Conservation (phyloP, 1,284 basidiomycete species). For the Xanthoconium separans region DNA sequence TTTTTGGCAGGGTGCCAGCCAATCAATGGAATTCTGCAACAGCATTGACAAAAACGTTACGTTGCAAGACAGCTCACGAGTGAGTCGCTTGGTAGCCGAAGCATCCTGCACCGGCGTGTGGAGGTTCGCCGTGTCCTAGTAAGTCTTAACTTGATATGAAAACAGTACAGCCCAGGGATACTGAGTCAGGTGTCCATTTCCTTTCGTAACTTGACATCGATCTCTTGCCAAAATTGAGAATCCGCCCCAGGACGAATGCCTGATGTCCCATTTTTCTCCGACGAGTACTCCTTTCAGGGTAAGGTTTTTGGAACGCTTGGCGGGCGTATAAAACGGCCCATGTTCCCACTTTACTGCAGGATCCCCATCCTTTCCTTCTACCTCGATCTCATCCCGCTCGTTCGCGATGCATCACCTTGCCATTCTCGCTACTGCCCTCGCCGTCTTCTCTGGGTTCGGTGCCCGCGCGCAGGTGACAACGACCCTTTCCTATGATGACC, state of each 20-base stretch:
- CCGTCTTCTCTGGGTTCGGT: not conserved
- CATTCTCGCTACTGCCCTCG: conserved; percentile 9
- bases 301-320: not conserved
- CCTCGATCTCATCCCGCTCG: not conserved
- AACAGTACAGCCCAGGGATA: no score
- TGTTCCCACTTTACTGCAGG: not conserved
- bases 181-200: not conserved
- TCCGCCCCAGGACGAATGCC: not conserved
- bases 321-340: conserved; percentile 20
- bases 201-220: not conserved
- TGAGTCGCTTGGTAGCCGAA: not conserved
- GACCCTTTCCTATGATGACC: conserved; percentile 30
- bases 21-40: not conserved
- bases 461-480: conserved; percentile 14
- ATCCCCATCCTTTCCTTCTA: not conserved
- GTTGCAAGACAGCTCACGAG: not conserved
- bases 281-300: not conserved
- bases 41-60: not conserved
- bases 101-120: not conserved
- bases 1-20: not conserved
- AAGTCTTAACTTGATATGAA: not conserved
- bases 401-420: conserved; percentile 17
- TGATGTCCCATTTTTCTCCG: conserved; percentile 1
- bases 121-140: not conserved
- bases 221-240: not conserved